phyloP scores from a whole-genome alignment of 345 rosid species.

The Corchorus capsularis region DNA sequence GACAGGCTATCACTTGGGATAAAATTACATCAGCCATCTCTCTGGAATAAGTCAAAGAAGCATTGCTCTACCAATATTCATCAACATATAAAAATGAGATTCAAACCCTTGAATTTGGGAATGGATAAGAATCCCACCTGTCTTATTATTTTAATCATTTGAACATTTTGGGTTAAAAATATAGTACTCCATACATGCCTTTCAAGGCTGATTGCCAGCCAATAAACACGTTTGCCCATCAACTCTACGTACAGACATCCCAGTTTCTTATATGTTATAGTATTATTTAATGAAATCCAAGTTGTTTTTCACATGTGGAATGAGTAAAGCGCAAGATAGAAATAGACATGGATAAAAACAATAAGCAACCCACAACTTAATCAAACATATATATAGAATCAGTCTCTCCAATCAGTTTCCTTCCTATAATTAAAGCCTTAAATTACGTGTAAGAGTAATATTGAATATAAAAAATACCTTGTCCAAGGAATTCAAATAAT shows the following conservation, averaged over 20 bases:
- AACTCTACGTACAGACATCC: background rate
- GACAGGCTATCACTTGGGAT: background rate
- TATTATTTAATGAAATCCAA: background rate
- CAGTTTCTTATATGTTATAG: background rate
- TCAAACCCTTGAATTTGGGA: background rate
- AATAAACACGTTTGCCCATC: background rate
- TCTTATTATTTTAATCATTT: no score
- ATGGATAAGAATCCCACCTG: background rate
- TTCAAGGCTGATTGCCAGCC: background rate
- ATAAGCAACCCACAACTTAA: background rate
- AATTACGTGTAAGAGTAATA: background rate
- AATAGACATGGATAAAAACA: background rate
- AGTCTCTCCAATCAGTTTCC: background rate
- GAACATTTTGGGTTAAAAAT: no score
- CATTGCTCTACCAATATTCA: no score
- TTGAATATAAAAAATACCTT: slow-evolving; percentile 44
- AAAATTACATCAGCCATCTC: background rate
- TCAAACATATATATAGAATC: background rate
- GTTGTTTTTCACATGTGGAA: background rate
- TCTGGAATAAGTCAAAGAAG: background rate
- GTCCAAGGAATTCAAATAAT: slow-evolving; percentile 93
- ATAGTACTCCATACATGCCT: background rate
- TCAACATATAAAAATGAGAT: background rate
- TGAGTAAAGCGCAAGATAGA: background rate
- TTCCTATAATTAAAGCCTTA: background rate